Conservation (phyloP, 805 yeast genomes). For the Debaryomyces hansenii region DNA sequence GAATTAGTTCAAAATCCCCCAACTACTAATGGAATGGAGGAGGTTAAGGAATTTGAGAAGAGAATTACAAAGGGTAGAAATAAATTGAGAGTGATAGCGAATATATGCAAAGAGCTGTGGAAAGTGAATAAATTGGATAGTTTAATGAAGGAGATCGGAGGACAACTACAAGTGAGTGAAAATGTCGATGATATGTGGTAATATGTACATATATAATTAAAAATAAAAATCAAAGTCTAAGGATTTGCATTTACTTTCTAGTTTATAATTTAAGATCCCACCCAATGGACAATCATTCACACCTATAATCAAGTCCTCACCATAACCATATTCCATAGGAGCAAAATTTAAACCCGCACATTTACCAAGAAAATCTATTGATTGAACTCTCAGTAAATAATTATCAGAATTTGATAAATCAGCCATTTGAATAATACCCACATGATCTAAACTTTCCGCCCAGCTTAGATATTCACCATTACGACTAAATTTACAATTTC, state of each 20-base stretch:
- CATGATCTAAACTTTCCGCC: constrained; percentile 62
- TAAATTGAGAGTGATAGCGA: constrained; percentile 54
- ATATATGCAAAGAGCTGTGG: constrained; percentile 27
- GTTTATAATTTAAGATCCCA: constrained; percentile 52
- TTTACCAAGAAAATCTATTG: constrained; percentile 57
- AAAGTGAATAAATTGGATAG: constrained; percentile 31
- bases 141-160: constrained; percentile 38
- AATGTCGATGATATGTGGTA: constrained; percentile 46
- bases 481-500: constrained; percentile 52
- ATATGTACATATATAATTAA: constrained; percentile 9
- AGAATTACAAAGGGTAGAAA: constrained; percentile 56
- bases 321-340: constrained; percentile 41
- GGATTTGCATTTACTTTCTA: constrained; percentile 32
- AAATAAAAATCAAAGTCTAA: constrained; percentile 42
- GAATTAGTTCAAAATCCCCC: constrained; percentile 23
- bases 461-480: constrained; percentile 48
- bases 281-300: constrained; percentile 57
- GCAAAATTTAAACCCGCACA: constrained; percentile 55
- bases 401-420: constrained; percentile 19
- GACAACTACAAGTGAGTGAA: constrained; percentile 35
- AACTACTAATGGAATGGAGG: constrained; percentile 48
- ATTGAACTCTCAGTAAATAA: constrained; percentile 35
- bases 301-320: constrained; percentile 53
- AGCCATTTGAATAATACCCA: constrained; percentile 46
- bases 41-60: constrained; percentile 57